Percentiles rank a stretch among this genome's conserved stretches.
These are phyloP conservation scores for Calonectria crousiana DNA, from an alignment of 2,329 filamentous ascomycete species.

Conservation along the genomic window DNA sequence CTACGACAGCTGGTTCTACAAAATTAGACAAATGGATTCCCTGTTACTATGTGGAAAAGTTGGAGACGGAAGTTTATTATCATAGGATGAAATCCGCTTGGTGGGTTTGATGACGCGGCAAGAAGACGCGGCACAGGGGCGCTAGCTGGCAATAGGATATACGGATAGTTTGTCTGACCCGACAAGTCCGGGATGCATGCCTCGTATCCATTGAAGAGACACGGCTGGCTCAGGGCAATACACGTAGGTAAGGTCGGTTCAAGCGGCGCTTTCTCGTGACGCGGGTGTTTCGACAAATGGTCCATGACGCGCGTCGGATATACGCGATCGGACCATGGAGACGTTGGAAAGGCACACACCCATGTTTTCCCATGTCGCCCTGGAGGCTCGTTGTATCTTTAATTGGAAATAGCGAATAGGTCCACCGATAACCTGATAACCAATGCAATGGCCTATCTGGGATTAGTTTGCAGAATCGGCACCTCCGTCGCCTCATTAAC, in stretches of 20 bases:
- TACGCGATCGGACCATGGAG: neutral
- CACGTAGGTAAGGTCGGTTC: neutral
- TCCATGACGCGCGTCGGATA: neutral
- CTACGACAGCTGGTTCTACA: neutral
- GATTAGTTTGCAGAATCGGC: neutral
- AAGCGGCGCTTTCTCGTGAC: neutral
- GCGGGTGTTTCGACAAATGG: neutral
- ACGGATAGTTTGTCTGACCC: neutral
- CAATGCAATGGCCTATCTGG: neutral
- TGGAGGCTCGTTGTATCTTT: neutral
- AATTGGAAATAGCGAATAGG: neutral
- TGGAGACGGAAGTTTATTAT: neutral
- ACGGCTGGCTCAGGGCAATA: no score
- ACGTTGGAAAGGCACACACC: neutral
- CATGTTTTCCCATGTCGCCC: neutral
- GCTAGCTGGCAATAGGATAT: neutral
- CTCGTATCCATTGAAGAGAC: neutral
- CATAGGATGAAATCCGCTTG: neutral
- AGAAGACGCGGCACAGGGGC: conserved; percentile 1
- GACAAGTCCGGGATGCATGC: neutral
- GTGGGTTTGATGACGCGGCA: neutral
- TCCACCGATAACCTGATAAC: neutral
- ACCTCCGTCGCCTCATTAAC: neutral
- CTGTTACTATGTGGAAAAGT: neutral
- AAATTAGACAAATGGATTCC: neutral